Percentiles rank a stretch among this genome's conserved stretches.
Conservation (phyloP, 176 grass and related monocot genomes). For the Oryza glumipatula region DNA sequence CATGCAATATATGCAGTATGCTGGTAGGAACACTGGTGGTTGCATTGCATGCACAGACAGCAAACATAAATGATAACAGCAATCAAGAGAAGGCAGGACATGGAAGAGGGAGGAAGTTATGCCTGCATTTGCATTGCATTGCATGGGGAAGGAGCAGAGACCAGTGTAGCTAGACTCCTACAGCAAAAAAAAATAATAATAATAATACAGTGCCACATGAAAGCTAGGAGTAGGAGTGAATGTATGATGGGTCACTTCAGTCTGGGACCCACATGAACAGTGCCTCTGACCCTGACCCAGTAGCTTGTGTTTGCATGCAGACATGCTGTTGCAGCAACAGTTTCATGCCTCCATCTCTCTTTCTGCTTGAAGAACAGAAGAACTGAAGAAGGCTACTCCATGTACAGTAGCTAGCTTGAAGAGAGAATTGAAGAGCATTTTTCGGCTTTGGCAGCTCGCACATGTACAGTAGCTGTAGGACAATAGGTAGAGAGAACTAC, state of each 20-base stretch:
- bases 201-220: neutral
- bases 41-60: constrained; percentile 4
- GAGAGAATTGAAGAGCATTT: neutral
- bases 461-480: neutral
- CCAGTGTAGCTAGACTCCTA: neutral
- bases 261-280: neutral
- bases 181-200: neutral
- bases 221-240: constrained; percentile 30
- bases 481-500: constrained; percentile 25
- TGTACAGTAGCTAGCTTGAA: neutral
- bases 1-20: neutral
- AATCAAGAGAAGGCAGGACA: constrained; percentile 13
- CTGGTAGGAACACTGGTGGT: neutral
- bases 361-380: neutral
- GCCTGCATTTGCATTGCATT: constrained; percentile 1
- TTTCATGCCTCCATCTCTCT: neutral
- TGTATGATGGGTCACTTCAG: constrained; percentile 39
- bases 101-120: neutral
- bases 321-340: neutral
- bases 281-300: constrained; percentile 2
- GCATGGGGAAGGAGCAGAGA: constrained; percentile 45
- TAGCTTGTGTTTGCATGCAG: neutral
- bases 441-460: neutral
- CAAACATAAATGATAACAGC: constrained; percentile 41
- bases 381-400: neutral